phyloP scores from a whole-genome alignment of 345 rosid species.

The Kernera saxatilis region DNA sequence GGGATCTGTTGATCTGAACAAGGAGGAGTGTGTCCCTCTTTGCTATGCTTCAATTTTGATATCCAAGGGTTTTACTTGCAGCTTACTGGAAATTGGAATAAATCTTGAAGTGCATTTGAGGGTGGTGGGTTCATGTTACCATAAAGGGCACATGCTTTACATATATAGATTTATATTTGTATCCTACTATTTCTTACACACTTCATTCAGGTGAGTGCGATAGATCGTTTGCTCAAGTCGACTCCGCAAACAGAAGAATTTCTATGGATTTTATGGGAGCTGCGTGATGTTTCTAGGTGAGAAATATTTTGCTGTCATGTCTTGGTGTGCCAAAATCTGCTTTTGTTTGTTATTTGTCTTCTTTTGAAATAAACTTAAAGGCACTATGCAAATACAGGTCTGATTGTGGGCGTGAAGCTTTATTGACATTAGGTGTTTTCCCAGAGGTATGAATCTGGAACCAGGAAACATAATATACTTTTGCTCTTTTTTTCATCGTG shows the following conservation, averaged over 20 bases:
- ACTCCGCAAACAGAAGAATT: conserved; percentile 87
- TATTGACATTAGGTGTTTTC: conserved; percentile 66
- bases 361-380: conserved; percentile 9
- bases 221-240: conserved; percentile 72
- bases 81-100: conserved; percentile 71
- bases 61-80: conserved; percentile 89
- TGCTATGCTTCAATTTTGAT: conserved; percentile 72
- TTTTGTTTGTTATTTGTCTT: background rate
- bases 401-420: conserved; percentile 92
- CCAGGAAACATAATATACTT: conserved; percentile 2
- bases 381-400: conserved; percentile 53
- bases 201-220: conserved; percentile 62
- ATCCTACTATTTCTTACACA: background rate
- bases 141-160: background rate
- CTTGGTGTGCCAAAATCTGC: background rate
- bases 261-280: conserved; percentile 95
- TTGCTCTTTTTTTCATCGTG: background rate
- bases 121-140: conserved; percentile 64
- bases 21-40: conserved; percentile 89
- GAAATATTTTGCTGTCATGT: conserved; percentile 4
- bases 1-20: conserved; percentile 48
- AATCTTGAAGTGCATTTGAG: conserved; percentile 88
- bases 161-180: conserved; percentile 1
- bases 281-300: conserved; percentile 90
- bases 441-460: conserved; percentile 64